Conservation (phyloP, 2,329 filamentous ascomycete genomes). For the Metarhizium humberi region DNA sequence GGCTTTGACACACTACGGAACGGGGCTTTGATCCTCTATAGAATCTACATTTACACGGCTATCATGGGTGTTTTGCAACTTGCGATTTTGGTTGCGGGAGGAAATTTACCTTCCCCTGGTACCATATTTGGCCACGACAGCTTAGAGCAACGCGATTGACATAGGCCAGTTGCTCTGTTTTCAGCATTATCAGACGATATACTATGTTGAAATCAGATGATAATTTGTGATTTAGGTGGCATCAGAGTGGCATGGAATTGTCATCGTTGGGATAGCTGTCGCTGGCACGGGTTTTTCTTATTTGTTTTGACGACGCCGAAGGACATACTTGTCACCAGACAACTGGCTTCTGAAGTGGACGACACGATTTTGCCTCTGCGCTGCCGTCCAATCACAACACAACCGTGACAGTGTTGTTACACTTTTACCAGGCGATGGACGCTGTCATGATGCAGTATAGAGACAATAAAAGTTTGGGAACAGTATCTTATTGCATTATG, state of each 20-base stretch:
- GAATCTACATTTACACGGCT: neutral
- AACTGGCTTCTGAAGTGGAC: neutral
- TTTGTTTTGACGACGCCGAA: constrained; percentile 1
- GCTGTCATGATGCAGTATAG: constrained; percentile 8
- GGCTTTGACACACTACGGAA: constrained; percentile 4
- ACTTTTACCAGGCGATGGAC: neutral
- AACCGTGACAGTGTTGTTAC: constrained; percentile 3
- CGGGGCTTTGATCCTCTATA: neutral
- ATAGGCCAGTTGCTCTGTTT: neutral
- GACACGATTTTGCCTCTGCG: neutral
- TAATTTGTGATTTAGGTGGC: neutral
- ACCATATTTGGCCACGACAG: neutral
- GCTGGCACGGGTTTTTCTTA: neutral
- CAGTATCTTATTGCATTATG: constrained; percentile 19
- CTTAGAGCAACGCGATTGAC: neutral
- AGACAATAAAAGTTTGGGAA: constrained; percentile 16
- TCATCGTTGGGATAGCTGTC: neutral
- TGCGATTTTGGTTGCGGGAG: constrained; percentile 8
- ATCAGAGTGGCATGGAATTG: neutral
- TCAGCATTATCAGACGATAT: neutral
- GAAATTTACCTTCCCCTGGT: neutral
- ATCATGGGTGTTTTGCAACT: neutral
- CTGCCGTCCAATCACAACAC: neutral
- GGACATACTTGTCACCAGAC: neutral
- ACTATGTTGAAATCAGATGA: too few species aligned